Base-by-base conservation (phyloP, 2,329 filamentous ascomycete genomes). In the Colletotrichum truncatum region DNA sequence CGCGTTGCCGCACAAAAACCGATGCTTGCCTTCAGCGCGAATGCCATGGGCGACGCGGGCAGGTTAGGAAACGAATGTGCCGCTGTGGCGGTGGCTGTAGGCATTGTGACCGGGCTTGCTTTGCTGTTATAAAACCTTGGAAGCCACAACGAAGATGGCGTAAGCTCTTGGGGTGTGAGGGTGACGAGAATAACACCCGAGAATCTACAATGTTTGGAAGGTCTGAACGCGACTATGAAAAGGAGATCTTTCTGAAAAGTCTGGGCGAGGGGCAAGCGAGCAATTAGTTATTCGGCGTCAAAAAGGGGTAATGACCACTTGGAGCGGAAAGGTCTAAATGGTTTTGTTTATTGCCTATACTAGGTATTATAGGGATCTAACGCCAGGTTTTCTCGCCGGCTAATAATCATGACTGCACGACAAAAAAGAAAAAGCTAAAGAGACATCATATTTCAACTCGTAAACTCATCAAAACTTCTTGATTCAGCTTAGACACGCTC, bases 1-100 rank as follows among this genome's bases (percentile, higher is more conserved):
- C 67, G 67, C 7, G 79, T 81, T 5, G 69, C 73, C 58, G 78
- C 78, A 3, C 68, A 69, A n/a, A 69, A 68, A 36, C 76, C 77
- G 1, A 64, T 39, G 6, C 34, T 67, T 6, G 38, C 62, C 12
- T 45, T 38, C 7, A 57, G 51, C 23, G 63, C 48, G 10, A 53
- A 57, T 18, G 51, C 39, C 14, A 46, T 63, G 58, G 63, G 43
- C 16, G 45, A 52, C 26, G 51, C 52, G 2, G 58, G 43, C 6
- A 52, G 32, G 2, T 2, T 52, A 14, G 52, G 25, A 3, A 5
- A 21, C 3, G 51, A 52, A 7, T 56, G 16, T 21, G 52, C 58
- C 7, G 23, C 38, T 3, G 58, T 23, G n/a, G 56, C 57, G 0
- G 25, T 51, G 2, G 43, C 30, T 6, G 51, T 56, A 6, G 52